phyloP scores from a whole-genome alignment of 140 eudicot genomes.

The Erigeron philadelphicus region DNA sequence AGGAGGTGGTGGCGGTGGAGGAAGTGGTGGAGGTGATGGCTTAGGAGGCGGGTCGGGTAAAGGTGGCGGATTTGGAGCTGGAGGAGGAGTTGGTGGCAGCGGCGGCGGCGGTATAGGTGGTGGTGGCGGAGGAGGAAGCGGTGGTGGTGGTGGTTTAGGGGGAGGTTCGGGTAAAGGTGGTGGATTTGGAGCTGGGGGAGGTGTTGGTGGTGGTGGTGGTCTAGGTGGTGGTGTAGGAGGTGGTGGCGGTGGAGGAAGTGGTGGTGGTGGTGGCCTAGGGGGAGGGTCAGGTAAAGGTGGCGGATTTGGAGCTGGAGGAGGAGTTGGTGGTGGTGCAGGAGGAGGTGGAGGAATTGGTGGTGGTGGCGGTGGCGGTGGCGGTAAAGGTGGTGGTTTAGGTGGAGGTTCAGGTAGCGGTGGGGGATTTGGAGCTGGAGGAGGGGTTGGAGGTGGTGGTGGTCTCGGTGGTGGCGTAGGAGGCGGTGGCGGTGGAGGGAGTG shows the following conservation, averaged over 20 bases:
- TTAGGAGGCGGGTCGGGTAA: constrained; percentile 39
- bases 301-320: constrained; percentile 19
- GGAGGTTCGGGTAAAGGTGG: constrained; percentile 27
- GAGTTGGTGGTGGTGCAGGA: constrained; percentile 24
- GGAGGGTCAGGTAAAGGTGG: constrained; percentile 27
- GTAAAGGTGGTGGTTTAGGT: constrained; percentile 38
- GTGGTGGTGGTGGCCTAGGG: constrained; percentile 28
- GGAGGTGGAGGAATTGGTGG: constrained; percentile 32
- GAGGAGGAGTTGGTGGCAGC: constrained; percentile 29
- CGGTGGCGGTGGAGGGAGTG: constrained; percentile 30
- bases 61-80: constrained; percentile 47
- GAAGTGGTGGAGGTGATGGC: constrained; percentile 39
- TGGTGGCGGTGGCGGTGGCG: constrained; percentile 37
- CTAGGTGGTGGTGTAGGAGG: constrained; percentile 23
- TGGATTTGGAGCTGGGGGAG: constrained; percentile 28
- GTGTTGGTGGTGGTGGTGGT: constrained; percentile 27
- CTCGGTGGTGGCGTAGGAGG: constrained; percentile 41
- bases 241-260: constrained; percentile 24
- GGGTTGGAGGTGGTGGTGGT: constrained; percentile 40
- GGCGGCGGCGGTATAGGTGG: constrained; percentile 17
- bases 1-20: constrained; percentile 40
- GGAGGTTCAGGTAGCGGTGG: constrained; percentile 42
- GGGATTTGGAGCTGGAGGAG: constrained; percentile 36
- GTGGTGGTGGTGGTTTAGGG: constrained; percentile 26
- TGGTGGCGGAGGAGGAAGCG: constrained; percentile 19